Base-by-base conservation (phyloP, 495 filamentous ascomycete species). In the Hypoxylon intermedium region DNA sequence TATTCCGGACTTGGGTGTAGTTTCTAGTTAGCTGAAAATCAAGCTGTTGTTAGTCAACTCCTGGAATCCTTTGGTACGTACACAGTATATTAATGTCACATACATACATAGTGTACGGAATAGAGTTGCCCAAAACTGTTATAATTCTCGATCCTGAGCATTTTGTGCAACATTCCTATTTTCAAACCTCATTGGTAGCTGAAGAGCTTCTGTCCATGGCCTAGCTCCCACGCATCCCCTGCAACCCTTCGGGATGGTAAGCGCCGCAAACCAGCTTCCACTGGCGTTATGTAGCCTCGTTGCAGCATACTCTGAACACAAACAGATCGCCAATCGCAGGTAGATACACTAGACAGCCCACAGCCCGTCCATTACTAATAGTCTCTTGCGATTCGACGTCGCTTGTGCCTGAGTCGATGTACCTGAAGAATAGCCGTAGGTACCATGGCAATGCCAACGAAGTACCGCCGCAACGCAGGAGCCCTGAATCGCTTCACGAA, bases 401-500 rank as follows among this genome's bases (percentile, higher is more conserved):
- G 9, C 41, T 52, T 23, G 59, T 54, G 40, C 49, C 49, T 59
- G 43, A 31, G 5, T 6, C 18, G 7, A 48, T 45, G 60, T 64
- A 64, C 48, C 52, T 42, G 20, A 24, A 36, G 57, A 60, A 65
- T 65, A 60, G 59, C 56, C 62, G 62, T 47, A 65, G 34, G 62
- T 65, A 65, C 51, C 62, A 16, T 30, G 42, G 37, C 52, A 19
- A 33, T 23, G 26, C 16, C 18, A 16, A 24, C 53, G 28, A 60
- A 60, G 62, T 65, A 65, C 44, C 51, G 38, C 50, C 45, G 61
- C 47, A 44, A 38, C 31, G 45, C 53, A 43, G 38, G 20, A 47
- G 56, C 62, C 56, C 50, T 60, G 62, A 60, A 65, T 65, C 47
- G 62, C 62, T 65, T 60, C 51, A 60, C 30, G 42, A 65, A 56